Base-by-base conservation (phyloP, 768 basidiomycete species). In the Dentipellis sp. region DNA sequence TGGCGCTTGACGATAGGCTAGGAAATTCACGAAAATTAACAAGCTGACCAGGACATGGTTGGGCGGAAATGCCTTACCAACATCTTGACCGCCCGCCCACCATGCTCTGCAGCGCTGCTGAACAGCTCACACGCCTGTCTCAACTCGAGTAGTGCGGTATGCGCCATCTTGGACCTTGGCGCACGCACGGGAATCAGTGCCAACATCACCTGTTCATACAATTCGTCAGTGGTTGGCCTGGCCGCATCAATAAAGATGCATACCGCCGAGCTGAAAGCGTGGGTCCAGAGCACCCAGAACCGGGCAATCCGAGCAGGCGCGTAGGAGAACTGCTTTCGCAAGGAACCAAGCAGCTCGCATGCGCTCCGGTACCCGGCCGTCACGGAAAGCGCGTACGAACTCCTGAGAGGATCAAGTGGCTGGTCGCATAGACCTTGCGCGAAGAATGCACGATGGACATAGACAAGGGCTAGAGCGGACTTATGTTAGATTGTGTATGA, bases 371-470 rank as follows among this genome's bases (percentile, higher is more conserved):
- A 60, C 22, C 59, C 59, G 1, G 59, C 54, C n/a, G 55, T 35
- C n/a, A 60, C 58, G 23, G 59, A 58, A 10, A 53, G 57, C 21
- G 57, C 59, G 36, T 53, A 58, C 7, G 17, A 10, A 11, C 34
- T 36, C 34, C 56, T 52, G 45, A 89, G 79, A 21, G 88, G 88
- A 66, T 88, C 81, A 5, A 69, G 67, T 4, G 88, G 80, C 56
- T 78, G 78, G 52, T 78, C 84, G 21, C 76, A 74, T 37, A 89
- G 75, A 3, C 86, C 87, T 64, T 86, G 82, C 3, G 86, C 83
- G 61, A 89, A 87, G 73, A 85, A 88, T 61, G 83, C 82, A 14
- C 87, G 83, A 65, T 88, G 86, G 51, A 88, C 78, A 64, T 86
- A 86, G 9, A 88, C 69, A 35, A 88, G 72, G n/a, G 83, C 86